Evolutionary conservation across 2,329 filamentous ascomycete species (phyloP).

Genomic region (Pseudocercospora ulei): DNA sequence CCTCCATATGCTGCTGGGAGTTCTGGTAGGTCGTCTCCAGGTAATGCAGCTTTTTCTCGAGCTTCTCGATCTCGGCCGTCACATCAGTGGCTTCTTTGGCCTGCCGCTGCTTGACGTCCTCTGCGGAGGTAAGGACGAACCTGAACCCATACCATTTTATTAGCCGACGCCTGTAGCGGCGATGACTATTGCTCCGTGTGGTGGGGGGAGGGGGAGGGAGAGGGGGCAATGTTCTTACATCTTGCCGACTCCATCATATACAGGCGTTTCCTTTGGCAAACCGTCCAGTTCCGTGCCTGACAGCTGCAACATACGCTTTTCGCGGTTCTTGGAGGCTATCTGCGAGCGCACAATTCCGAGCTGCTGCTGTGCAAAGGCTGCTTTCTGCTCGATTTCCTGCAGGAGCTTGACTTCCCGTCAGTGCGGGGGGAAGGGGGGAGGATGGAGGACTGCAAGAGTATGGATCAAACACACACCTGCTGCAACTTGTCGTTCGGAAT

Average conservation of each 20-base stretch:
- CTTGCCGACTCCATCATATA: conserved; percentile 94
- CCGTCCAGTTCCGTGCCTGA: conserved; percentile 74
- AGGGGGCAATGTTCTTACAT: conserved; percentile 63
- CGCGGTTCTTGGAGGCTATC: conserved; percentile 73
- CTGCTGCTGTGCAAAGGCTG: conserved; percentile 80
- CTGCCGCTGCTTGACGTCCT: conserved; percentile 65
- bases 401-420: conserved; percentile 50
- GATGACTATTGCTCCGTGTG: conserved; percentile 7
- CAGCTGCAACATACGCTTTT: conserved; percentile 77
- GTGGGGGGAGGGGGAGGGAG: too few species aligned
- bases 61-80: conserved; percentile 65
- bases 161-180: conserved; percentile 16
- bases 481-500: conserved; percentile 89
- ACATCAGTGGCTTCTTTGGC: conserved; percentile 63
- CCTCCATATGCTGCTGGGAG: conserved; percentile 79
- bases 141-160: conserved; percentile 41
- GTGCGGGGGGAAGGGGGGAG: neutral
- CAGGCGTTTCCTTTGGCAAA: conserved; percentile 62
- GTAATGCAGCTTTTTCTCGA: conserved; percentile 85
- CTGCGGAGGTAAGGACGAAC: conserved; percentile 73
- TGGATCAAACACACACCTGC: conserved; percentile 53
- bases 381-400: conserved; percentile 87
- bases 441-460: neutral
- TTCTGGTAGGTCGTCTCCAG: conserved; percentile 94
- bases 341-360: conserved; percentile 77